phyloP scores from a whole-genome alignment of 208 protist genomes.

The Zelonia costaricensis region DNA sequence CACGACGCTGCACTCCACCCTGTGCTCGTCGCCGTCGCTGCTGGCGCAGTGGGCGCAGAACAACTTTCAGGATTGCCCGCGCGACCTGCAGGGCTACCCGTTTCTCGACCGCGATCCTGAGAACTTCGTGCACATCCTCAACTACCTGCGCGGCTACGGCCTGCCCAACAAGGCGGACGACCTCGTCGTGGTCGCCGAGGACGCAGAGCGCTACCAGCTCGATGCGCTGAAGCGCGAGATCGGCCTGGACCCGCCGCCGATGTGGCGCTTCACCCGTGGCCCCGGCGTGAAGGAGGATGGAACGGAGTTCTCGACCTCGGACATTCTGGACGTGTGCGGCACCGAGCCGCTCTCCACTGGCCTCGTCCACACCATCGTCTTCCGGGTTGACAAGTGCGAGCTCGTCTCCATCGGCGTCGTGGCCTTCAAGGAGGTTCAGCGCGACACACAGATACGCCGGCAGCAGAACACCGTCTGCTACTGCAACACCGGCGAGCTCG shows the following conservation, averaged over 20 bases:
- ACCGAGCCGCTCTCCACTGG: constrained; percentile 53
- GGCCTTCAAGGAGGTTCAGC: constrained; percentile 32
- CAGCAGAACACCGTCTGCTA: constrained; percentile 71
- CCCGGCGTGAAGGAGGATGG: constrained; percentile 69
- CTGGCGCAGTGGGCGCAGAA: constrained; percentile 63
- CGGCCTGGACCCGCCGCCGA: constrained; percentile 35
- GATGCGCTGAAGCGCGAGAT: constrained; percentile 57
- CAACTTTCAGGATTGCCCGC: constrained; percentile 72
- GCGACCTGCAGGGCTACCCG: constrained; percentile 65
- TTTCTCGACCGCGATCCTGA: constrained; percentile 85
- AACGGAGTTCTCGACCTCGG: constrained; percentile 65
- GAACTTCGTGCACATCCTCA: constrained; percentile 80
- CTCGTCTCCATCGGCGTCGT: constrained; percentile 70
- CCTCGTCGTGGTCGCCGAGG: constrained; percentile 74
- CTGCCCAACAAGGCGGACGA: constrained; percentile 61
- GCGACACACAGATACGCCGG: constrained; percentile 54
- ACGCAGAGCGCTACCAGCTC: constrained; percentile 70
- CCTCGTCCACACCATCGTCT: constrained; percentile 51
- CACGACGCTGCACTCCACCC: constrained; percentile 71
- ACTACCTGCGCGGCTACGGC: constrained; percentile 87
- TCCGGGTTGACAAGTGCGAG: constrained; percentile 83
- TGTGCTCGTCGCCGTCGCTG: constrained; percentile 57
- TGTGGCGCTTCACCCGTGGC: constrained; percentile 74
- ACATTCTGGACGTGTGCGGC: constrained; percentile 78
- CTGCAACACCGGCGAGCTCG: constrained; percentile 82